Evolutionary conservation across 805 yeast species (phyloP), one percentile per base, ranked within the genome.

Genomic region (Ogataea siamensis): DNA sequence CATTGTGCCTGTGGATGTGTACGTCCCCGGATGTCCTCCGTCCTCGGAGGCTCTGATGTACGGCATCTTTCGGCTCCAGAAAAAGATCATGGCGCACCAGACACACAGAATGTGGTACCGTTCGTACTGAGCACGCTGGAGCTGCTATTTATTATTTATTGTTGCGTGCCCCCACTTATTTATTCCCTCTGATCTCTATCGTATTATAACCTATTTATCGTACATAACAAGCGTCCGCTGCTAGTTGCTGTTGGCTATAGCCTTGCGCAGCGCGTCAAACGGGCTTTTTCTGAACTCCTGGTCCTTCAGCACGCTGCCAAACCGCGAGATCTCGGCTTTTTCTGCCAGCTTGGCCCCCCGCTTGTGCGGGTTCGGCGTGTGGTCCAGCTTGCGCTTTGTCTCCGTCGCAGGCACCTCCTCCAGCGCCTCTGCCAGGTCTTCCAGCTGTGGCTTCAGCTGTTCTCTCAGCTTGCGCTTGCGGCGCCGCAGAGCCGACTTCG

Each of bases 1-100:
- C 58, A 72, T 86, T 40, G 81, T 87, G 29, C 95, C 95, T 11
- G 95, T 86, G 17, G 95, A 86, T 62, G 83, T 86, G 27, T 86
- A 87, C 57, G 95, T 86, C 37, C 95, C 95, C 13, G 95, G 95
- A 7, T 86, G 95, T 66, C 95, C 95, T 18, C 95, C 95, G 24
- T 83, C 94, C 16, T 75, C 89, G 37, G 95, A 86, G 67, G 95
- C 95, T 2, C 78, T 86, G 64, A 76, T 86, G 88, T 86, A 86
- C 61, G 95, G 95, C 43, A 82, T 86, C 22, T 83, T 86, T 73
- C 89, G 83, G 67, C 71, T 86, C 53, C 95, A 87, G 65, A 83
- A 83, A 78, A 87, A 86, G 74, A 86, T 86, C 88, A 77, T 86
- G 75, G 75, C 76, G 59, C 80, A 83, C 46, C 80, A 82, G 63